phyloP scores from a whole-genome alignment of 495 filamentous ascomycete genomes.

The Penicillium lagena region DNA sequence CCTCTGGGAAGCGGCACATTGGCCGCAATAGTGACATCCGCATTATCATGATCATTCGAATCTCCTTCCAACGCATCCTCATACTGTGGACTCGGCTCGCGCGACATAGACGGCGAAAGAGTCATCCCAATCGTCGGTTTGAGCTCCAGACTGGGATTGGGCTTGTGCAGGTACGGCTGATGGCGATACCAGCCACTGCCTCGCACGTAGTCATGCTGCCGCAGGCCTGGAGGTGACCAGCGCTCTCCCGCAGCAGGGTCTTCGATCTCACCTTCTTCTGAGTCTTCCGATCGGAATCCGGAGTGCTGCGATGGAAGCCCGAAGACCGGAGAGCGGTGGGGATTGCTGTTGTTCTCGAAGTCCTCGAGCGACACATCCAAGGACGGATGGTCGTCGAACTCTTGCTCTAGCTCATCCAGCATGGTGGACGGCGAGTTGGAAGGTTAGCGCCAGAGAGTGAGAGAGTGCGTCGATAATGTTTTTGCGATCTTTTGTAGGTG shows the following conservation, averaged over 20 bases:
- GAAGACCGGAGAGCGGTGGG: constrained; percentile 47
- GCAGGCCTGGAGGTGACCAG: constrained; percentile 56
- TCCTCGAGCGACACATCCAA: constrained; percentile 70
- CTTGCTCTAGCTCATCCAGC: constrained; percentile 42
- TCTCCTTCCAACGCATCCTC: constrained; percentile 45
- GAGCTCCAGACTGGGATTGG: constrained; percentile 22
- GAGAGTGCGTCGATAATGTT: not conserved
- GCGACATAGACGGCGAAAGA: constrained; percentile 39
- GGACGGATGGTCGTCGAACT: constrained; percentile 62
- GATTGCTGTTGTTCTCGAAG: constrained; percentile 56
- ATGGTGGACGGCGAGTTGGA: constrained; percentile 37
- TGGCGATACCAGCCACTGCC: constrained; percentile 59
- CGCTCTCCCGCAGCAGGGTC: constrained; percentile 33
- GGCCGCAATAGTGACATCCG: constrained; percentile 50
- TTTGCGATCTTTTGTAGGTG: no score
- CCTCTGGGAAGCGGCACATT: constrained; percentile 49
- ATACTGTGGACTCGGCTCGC: constrained; percentile 49
- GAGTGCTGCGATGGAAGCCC: constrained; percentile 68
- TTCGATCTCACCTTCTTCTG: constrained; percentile 39
- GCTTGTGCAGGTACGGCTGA: constrained; percentile 39
- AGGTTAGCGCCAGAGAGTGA: constrained; percentile 14
- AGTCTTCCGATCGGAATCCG: constrained; percentile 64
- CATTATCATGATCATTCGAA: constrained; percentile 22
- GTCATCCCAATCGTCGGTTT: constrained; percentile 39
- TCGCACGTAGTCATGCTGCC: constrained; percentile 40